Conservation (phyloP, 2,329 filamentous ascomycete species). For the Esteya vermicola region DNA sequence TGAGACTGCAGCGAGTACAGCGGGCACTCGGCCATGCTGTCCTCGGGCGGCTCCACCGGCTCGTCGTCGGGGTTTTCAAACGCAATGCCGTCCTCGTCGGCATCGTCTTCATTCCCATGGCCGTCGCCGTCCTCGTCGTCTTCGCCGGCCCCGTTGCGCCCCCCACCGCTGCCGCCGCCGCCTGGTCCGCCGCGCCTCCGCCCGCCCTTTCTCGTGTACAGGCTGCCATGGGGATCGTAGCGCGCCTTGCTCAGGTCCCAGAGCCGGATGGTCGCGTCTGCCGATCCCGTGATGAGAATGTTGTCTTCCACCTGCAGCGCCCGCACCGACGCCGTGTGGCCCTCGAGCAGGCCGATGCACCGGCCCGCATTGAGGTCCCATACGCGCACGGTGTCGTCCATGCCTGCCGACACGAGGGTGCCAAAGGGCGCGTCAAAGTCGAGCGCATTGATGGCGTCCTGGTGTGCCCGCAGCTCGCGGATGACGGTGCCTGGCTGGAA, state of each 20-base stretch:
- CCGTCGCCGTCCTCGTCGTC: no score
- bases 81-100: slow-evolving; percentile 53
- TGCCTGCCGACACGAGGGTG: slow-evolving; percentile 77
- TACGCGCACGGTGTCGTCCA: slow-evolving; percentile 88
- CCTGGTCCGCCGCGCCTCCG: slow-evolving; percentile 28
- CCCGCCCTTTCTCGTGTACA: no score
- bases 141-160: slow-evolving; percentile 27
- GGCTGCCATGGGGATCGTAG: slow-evolving; percentile 57
- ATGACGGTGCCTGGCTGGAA: slow-evolving; percentile 82
- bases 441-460: slow-evolving; percentile 73
- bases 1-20: slow-evolving; percentile 83
- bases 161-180: slow-evolving; percentile 44
- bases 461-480: slow-evolving; percentile 76
- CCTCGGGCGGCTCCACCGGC: slow-evolving; percentile 54
- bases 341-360: slow-evolving; percentile 83
- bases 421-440: slow-evolving; percentile 98
- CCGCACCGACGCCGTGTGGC: slow-evolving; percentile 86
- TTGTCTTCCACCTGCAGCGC: slow-evolving; percentile 91
- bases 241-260: slow-evolving; percentile 90
- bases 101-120: no score
- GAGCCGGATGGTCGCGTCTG: slow-evolving; percentile 84
- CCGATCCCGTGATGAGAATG: slow-evolving; percentile 83
- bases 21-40: slow-evolving; percentile 78
- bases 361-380: slow-evolving; percentile 93
- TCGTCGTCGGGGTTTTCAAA: slow-evolving; percentile 59